Conservation (phyloP, 2,329 filamentous ascomycete genomes). For the Alternaria arbusti region DNA sequence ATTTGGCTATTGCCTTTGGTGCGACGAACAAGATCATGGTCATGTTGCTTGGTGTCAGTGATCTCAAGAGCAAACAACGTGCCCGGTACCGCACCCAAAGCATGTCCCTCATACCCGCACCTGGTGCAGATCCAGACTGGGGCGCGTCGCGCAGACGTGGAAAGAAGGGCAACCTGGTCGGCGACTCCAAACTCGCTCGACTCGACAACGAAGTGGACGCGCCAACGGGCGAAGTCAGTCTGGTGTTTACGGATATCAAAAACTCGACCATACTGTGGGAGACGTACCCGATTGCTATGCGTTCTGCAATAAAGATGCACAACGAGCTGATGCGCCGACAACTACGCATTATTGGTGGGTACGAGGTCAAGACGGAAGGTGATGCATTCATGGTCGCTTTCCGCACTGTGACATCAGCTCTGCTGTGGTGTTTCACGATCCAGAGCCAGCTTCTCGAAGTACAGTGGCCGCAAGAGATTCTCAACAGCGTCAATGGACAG, state of each 20-base stretch:
- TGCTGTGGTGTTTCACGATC: slow-evolving; percentile 96
- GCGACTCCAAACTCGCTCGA: slow-evolving; percentile 84
- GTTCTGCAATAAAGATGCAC: slow-evolving; percentile 94
- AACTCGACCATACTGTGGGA: slow-evolving; percentile 97
- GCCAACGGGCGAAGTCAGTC: slow-evolving; percentile 86
- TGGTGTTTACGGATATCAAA: slow-evolving; percentile 99
- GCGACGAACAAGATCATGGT: slow-evolving; percentile 97
- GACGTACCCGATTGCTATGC: slow-evolving; percentile 92
- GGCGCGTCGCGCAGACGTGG: slow-evolving; percentile 65
- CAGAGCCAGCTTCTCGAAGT: slow-evolving; percentile 88
- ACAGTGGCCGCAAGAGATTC: slow-evolving; percentile 90
- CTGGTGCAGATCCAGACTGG: slow-evolving; percentile 74
- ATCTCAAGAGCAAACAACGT: slow-evolving; percentile 84
- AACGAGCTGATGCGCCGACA: slow-evolving; percentile 97
- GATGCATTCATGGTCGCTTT: slow-evolving; percentile 99
- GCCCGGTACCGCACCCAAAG: slow-evolving; percentile 78
- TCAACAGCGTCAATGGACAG: slow-evolving; percentile 84
- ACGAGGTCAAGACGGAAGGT: slow-evolving; percentile 99
- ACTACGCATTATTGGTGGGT: slow-evolving; percentile 90
- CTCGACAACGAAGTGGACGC: slow-evolving; percentile 91
- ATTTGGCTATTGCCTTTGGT: slow-evolving; percentile 94
- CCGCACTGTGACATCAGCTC: slow-evolving; percentile 89
- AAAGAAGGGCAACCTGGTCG: slow-evolving; percentile 66
- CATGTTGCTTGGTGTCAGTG: slow-evolving; percentile 94
- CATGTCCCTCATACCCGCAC: slow-evolving; percentile 78